Conservation (phyloP, 345 rosid species). For the Arabis hirsuta region DNA sequence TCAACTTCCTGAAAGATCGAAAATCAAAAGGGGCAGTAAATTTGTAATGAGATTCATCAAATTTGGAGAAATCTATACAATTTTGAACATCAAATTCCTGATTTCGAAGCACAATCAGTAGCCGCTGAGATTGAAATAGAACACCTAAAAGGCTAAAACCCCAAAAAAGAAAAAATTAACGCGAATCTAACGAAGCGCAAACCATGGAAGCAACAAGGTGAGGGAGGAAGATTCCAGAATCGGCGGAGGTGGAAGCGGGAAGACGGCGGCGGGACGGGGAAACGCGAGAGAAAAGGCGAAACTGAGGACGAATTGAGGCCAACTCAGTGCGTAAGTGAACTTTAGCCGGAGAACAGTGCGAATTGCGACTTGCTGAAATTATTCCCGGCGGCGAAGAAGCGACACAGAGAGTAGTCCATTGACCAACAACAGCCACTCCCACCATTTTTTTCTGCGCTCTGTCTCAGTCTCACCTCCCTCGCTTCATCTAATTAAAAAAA, state of each 20-base stretch:
- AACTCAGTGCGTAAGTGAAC: conserved; percentile 42
- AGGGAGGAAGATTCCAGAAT: conserved; percentile 74
- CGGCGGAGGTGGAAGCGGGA: conserved; percentile 49
- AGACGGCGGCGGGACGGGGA: conserved; percentile 28
- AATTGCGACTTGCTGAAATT: conserved; percentile 7
- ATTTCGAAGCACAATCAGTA: conserved; percentile 10
- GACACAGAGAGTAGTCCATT: conserved; percentile 31
- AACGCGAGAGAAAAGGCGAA: conserved; percentile 53
- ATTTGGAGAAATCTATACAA: background rate
- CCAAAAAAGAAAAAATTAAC: background rate
- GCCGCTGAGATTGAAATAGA: background rate
- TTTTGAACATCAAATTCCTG: background rate
- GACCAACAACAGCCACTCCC: conserved; percentile 39
- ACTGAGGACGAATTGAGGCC: conserved; percentile 56
- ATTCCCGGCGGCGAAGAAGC: conserved; percentile 19
- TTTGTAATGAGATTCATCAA: background rate
- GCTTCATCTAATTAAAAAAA: conserved; percentile 23
- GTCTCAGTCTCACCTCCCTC: background rate
- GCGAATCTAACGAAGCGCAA: too few species aligned
- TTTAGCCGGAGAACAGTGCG: conserved; percentile 38
- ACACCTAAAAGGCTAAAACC: background rate
- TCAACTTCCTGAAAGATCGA: conserved; percentile 56
- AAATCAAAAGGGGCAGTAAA: background rate
- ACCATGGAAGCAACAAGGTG: conserved; percentile 88
- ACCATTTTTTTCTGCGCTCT: conserved; percentile 39